Base-by-base conservation (phyloP, 805 yeast species). In the Pichia membranifaciens region DNA sequence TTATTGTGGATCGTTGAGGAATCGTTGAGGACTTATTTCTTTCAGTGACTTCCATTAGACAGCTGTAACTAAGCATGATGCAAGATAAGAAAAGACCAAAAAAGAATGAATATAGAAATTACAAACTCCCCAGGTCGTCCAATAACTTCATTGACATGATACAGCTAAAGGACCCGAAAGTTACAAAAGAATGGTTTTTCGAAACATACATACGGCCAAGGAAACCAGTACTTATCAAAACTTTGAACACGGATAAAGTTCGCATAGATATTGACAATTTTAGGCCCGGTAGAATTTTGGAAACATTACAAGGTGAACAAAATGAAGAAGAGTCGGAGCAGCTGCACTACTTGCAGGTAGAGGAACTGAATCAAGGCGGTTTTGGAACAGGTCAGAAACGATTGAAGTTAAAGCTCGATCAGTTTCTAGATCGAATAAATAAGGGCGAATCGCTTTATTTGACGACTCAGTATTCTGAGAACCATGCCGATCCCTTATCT, bases 391-490 rank as follows among this genome's bases (percentile, higher is more conserved):
- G 88, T 1, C 68, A 69, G 18, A 67, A 69, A 47, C 66, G 89
- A 52, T 60, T 71, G 15, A 70, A 71, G 46, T 71, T 82, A 78
- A 60, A 66, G 2, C 69, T 84, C 50, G 57, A 57, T 0, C 78
- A 79, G 17, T 71, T 84, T 41, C 60, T 81, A 44, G 58, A 62
- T 0, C 67, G 63, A 50, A 54, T 81, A 23, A 47, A 59, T 25
- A 39, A 55, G 3, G 76, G 75, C 16, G 71, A 64, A 25, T 62
- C 69, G 0, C 35, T 75, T 48, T 84, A 84, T 53, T 66, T 84
- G 59, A 84, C 90, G 1, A 84, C 90, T 0, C 90, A 84, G 54
- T 84, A 84, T 56, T 65, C 54, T 3, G 81, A 74, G 42, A 75
- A 75, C 49, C 73, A 67, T 23, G 63, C 64, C 4, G 69, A 64